These are phyloP conservation scores for Paracoccidioides brasiliensis DNA, from an alignment of 2,329 filamentous ascomycete species.

Conservation along the genomic window DNA sequence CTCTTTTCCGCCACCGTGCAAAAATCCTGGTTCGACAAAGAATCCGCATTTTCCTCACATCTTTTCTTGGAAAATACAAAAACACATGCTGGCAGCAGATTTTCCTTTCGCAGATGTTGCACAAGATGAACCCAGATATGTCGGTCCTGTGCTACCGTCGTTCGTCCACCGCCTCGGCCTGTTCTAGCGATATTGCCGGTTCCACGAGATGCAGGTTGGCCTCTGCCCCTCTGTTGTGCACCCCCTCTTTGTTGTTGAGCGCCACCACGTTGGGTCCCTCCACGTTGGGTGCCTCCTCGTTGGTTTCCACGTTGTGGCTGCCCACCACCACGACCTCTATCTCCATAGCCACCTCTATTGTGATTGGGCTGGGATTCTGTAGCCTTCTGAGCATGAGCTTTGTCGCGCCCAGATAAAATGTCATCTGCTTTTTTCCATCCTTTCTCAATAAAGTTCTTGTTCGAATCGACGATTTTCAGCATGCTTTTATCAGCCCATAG, in stretches of 20 bases:
- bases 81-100: slow-evolving; percentile 80
- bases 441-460: slow-evolving; percentile 81
- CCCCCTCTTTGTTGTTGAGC: slow-evolving; percentile 36
- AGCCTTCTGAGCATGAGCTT: slow-evolving; percentile 46
- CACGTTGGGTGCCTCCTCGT: slow-evolving; percentile 34
- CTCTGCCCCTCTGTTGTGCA: slow-evolving; percentile 41
- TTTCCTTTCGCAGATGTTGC: slow-evolving; percentile 76
- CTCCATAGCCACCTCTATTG: slow-evolving; percentile 40
- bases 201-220: slow-evolving; percentile 42
- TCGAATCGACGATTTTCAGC: slow-evolving; percentile 84
- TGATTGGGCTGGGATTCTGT: slow-evolving; percentile 39
- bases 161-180: slow-evolving; percentile 72
- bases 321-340: slow-evolving; percentile 20
- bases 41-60: slow-evolving; percentile 94
- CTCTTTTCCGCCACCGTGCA: slow-evolving; percentile 91
- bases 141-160: slow-evolving; percentile 84
- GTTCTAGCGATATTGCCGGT: slow-evolving; percentile 80
- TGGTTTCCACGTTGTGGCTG: slow-evolving; percentile 10
- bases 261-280: slow-evolving; percentile 12
- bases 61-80: slow-evolving; percentile 98
- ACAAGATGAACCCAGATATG: slow-evolving; percentile 96
- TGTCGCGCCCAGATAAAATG: slow-evolving; percentile 69
- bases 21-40: slow-evolving; percentile 88
- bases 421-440: slow-evolving; percentile 93
- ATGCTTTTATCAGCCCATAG: slow-evolving; percentile 90